phyloP scores from a whole-genome alignment of 116 monocot species.

The Phalaenopsis hybrid region DNA sequence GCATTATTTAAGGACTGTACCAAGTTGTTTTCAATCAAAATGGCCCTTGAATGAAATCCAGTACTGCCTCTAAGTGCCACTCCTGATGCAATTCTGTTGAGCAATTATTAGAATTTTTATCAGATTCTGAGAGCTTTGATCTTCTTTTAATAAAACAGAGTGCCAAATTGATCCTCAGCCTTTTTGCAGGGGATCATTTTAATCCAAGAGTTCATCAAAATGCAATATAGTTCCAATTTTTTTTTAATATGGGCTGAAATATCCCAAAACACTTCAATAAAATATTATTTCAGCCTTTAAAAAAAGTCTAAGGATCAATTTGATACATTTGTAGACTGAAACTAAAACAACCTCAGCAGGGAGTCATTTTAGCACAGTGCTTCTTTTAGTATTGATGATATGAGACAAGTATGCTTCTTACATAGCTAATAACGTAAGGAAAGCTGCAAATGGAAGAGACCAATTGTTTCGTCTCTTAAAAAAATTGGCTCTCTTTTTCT shows the following conservation, averaged over 20 bases:
- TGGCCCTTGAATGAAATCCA: slow-evolving; percentile 53
- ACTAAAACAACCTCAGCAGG: no score
- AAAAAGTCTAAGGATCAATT: no score
- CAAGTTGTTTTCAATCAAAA: slow-evolving; percentile 42
- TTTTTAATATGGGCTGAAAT: no score
- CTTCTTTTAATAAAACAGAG: neutral
- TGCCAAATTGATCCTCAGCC: no score
- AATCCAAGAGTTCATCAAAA: no score
- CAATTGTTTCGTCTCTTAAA: slow-evolving; percentile 20
- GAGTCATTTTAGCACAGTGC: no score
- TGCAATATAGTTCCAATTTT: no score
- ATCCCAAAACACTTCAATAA: no score
- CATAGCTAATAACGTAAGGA: slow-evolving; percentile 52
- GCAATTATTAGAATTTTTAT: neutral
- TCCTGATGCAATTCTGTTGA: slow-evolving; percentile 55
- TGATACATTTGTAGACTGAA: no score
- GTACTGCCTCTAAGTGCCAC: slow-evolving; percentile 48
- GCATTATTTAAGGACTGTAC: slow-evolving; percentile 45
- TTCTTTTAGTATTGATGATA: neutral
- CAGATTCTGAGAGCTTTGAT: neutral
- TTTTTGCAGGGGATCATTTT: no score
- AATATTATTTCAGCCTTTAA: no score
- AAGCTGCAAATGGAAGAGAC: slow-evolving; percentile 21
- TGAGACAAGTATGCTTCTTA: slow-evolving; percentile 23
- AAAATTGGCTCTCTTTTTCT: slow-evolving; percentile 16